phyloP scores from a whole-genome alignment of 805 yeast species.

The Maudiozyma pseudohumilis region DNA sequence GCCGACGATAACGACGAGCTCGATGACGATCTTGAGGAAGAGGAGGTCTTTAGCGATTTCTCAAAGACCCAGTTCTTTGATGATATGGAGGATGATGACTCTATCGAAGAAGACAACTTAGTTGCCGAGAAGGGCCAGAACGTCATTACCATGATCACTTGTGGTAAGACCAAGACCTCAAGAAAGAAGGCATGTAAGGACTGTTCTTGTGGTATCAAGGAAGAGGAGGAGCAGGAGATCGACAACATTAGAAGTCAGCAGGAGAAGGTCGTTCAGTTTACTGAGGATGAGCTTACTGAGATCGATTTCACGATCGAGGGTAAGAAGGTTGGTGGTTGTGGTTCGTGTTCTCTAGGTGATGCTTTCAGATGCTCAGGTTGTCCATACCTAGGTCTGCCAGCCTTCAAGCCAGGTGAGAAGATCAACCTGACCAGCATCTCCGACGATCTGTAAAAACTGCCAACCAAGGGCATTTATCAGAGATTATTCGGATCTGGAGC shows the following conservation, averaged over 20 bases:
- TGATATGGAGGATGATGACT: slow-evolving; percentile 36
- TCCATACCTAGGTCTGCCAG: slow-evolving; percentile 94
- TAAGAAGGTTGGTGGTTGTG: slow-evolving; percentile 88
- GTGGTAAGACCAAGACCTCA: slow-evolving; percentile 25
- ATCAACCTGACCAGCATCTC: slow-evolving; percentile 66
- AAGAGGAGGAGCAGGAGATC: slow-evolving; percentile 59
- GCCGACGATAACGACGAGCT: slow-evolving; percentile 28
- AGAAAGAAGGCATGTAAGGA: slow-evolving; percentile 90
- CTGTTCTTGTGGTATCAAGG: slow-evolving; percentile 95
- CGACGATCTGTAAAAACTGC: slow-evolving; percentile 49
- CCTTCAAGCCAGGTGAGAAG: slow-evolving; percentile 95
- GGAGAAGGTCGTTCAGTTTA: slow-evolving; percentile 35
- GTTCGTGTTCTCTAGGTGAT: slow-evolving; percentile 94
- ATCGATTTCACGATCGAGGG: slow-evolving; percentile 95
- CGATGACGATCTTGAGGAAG: slow-evolving; percentile 29
- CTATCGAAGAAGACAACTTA: slow-evolving; percentile 50
- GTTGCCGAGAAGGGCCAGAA: slow-evolving; percentile 28
- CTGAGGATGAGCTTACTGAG: slow-evolving; percentile 65
- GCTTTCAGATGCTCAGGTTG: slow-evolving; percentile 98
- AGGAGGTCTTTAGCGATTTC: slow-evolving; percentile 32
- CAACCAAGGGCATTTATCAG: not conserved
- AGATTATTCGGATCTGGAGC: not conserved
- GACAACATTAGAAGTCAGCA: slow-evolving; percentile 21
- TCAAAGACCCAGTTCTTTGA: slow-evolving; percentile 48
- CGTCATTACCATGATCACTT: slow-evolving; percentile 21